phyloP scores from a whole-genome alignment of 441 rosid genomes.

The Erodium texanum region DNA sequence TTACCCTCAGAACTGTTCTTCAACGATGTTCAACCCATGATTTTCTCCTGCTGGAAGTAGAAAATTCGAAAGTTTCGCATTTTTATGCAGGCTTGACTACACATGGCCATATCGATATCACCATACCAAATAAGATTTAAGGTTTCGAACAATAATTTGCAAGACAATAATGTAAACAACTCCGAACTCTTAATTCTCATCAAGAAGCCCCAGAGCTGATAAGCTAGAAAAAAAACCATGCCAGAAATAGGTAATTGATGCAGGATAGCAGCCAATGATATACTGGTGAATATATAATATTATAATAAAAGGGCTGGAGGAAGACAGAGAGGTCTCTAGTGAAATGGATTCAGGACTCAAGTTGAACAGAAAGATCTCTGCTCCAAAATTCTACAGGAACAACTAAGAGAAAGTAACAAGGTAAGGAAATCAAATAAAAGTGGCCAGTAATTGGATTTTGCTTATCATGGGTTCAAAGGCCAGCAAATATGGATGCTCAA shows the following conservation, averaged over 20 bases:
- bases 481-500: not conserved
- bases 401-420: not conserved
- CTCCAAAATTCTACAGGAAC: constrained; percentile 3
- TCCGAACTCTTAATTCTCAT: not conserved
- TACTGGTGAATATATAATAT: not conserved
- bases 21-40: not conserved
- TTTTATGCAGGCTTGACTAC: no score
- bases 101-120: no score
- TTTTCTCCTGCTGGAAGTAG: not conserved
- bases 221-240: not conserved
- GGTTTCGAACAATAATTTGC: no score
- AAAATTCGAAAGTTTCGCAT: not conserved
- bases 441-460: not conserved
- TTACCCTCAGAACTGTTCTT: not conserved
- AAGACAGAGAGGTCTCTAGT: not conserved
- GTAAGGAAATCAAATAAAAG: not conserved
- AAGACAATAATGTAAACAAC: not conserved
- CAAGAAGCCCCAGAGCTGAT: not conserved
- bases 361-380: not conserved
- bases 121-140: no score
- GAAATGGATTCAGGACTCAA: not conserved
- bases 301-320: no score
- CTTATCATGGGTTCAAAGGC: not conserved
- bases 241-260: not conserved
- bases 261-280: not conserved